phyloP scores from a whole-genome alignment of 2,329 filamentous ascomycete genomes.

The Juglanconis juglandina region DNA sequence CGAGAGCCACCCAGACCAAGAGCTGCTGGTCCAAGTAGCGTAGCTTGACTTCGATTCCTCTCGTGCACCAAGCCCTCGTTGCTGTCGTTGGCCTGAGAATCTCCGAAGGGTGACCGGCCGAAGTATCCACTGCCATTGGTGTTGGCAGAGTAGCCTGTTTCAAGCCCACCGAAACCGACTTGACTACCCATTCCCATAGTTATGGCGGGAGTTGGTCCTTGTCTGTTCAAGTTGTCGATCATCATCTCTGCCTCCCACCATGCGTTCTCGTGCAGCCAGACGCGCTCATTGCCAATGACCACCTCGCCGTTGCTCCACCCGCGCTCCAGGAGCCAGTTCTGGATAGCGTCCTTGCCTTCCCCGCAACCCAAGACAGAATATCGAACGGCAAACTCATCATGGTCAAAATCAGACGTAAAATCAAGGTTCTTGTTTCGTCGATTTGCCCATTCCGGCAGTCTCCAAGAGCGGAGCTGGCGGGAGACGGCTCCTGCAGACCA shows the following conservation, averaged over 20 bases:
- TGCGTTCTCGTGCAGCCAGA: conserved; percentile 90
- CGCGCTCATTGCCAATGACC: conserved; percentile 80
- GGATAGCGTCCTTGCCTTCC: conserved; percentile 86
- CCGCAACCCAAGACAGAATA: conserved; percentile 82
- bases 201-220: conserved; percentile 62
- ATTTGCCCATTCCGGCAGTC: conserved; percentile 94
- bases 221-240: conserved; percentile 57
- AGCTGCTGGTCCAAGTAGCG: conserved; percentile 39
- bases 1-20: conserved; percentile 23
- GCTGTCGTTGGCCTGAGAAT: conserved; percentile 62
- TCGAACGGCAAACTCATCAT: conserved; percentile 83
- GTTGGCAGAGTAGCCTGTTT: conserved; percentile 65
- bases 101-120: conserved; percentile 52
- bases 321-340: conserved; percentile 89
- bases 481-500: conserved; percentile 95
- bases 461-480: conserved; percentile 87
- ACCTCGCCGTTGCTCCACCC: conserved; percentile 99
- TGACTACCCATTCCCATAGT: conserved; percentile 28
- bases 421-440: conserved; percentile 86
- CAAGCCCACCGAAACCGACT: conserved; percentile 55
- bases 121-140: conserved; percentile 66
- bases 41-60: conserved; percentile 54
- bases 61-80: conserved; percentile 68
- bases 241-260: conserved; percentile 99
- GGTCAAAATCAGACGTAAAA: conserved; percentile 94